Conservation (phyloP, 2,329 filamentous ascomycete genomes). For the Cladophialophora psammophila region DNA sequence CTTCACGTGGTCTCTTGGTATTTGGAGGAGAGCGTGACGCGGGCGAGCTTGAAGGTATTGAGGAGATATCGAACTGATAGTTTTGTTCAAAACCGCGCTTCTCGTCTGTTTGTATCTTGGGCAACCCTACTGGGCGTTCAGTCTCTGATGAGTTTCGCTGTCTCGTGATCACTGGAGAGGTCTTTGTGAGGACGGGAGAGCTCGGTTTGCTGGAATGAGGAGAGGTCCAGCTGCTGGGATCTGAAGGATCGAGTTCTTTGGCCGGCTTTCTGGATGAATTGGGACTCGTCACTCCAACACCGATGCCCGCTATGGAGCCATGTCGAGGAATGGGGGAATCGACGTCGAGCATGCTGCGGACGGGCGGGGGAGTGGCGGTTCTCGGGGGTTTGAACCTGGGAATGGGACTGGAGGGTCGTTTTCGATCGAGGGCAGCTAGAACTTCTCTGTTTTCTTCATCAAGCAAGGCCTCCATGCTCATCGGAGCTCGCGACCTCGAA, state of each 20-base stretch:
- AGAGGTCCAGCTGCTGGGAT: slow-evolving; percentile 45
- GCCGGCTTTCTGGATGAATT: slow-evolving; percentile 43
- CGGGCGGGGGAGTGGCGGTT: slow-evolving; percentile 66
- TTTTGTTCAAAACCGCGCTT: slow-evolving; percentile 44
- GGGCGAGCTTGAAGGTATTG: slow-evolving; percentile 54
- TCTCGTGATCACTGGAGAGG: slow-evolving; percentile 37
- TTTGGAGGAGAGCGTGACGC: slow-evolving; percentile 46
- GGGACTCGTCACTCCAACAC: slow-evolving; percentile 46
- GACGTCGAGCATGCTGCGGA: slow-evolving; percentile 72
- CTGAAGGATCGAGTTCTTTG: slow-evolving; percentile 49
- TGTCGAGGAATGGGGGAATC: slow-evolving; percentile 51
- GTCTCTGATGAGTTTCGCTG: slow-evolving; percentile 47
- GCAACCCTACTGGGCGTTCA: slow-evolving; percentile 38
- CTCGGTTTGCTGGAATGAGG: slow-evolving; percentile 44
- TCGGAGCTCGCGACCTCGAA: slow-evolving; percentile 46
- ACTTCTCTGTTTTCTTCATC: slow-evolving; percentile 80
- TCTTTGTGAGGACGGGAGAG: slow-evolving; percentile 47
- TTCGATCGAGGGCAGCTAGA: slow-evolving; percentile 70
- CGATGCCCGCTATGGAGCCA: slow-evolving; percentile 51
- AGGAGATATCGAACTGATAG: slow-evolving; percentile 55
- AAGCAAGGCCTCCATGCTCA: slow-evolving; percentile 78
- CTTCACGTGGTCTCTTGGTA: slow-evolving; percentile 51
- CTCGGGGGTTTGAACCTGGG: slow-evolving; percentile 51
- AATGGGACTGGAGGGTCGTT: slow-evolving; percentile 39
- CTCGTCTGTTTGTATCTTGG: slow-evolving; percentile 38